Evolutionary conservation across 352 stramenopile genomes (phyloP).

Genomic region (Globisporangium mamillatum): DNA sequence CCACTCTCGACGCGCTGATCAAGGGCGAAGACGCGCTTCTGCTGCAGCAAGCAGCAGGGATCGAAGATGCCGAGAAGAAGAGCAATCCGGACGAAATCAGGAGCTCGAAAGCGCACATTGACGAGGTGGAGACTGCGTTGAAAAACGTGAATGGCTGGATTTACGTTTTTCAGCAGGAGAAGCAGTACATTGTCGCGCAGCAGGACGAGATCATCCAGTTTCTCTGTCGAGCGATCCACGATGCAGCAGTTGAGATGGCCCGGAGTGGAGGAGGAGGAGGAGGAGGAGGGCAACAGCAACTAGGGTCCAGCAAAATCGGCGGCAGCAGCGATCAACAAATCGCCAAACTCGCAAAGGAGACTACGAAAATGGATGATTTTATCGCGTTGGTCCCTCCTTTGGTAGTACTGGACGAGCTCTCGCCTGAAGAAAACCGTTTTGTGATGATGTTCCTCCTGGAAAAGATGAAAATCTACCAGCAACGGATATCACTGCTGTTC

Average conservation of each 20-base stretch:
- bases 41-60: background rate
- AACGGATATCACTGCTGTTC: slow-evolving; percentile 45
- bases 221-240: slow-evolving; percentile 36
- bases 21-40: slow-evolving; percentile 5
- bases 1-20: slow-evolving; percentile 8
- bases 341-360: slow-evolving; percentile 24
- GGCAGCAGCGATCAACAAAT: slow-evolving; percentile 7
- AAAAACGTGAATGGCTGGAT: slow-evolving; percentile 46
- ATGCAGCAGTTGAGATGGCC: slow-evolving; percentile 23
- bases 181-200: slow-evolving; percentile 53
- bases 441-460: slow-evolving; percentile 60
- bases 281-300: background rate
- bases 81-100: slow-evolving; percentile 12
- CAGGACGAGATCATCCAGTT: slow-evolving; percentile 73
- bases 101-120: slow-evolving; percentile 15
- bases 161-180: slow-evolving; percentile 45
- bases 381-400: slow-evolving; percentile 27
- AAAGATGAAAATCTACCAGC: slow-evolving; percentile 64
- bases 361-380: slow-evolving; percentile 39
- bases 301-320: background rate
- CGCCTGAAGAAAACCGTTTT: slow-evolving; percentile 32
- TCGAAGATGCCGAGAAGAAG: slow-evolving; percentile 10
- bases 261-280: background rate
- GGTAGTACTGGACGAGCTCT: slow-evolving; percentile 51
- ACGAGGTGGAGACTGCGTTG: slow-evolving; percentile 30